Percentiles rank a stretch among this genome's conserved stretches.
Evolutionary conservation across 306 rosid species (phyloP).

Genomic region (Ormosia semicastrata): DNA sequence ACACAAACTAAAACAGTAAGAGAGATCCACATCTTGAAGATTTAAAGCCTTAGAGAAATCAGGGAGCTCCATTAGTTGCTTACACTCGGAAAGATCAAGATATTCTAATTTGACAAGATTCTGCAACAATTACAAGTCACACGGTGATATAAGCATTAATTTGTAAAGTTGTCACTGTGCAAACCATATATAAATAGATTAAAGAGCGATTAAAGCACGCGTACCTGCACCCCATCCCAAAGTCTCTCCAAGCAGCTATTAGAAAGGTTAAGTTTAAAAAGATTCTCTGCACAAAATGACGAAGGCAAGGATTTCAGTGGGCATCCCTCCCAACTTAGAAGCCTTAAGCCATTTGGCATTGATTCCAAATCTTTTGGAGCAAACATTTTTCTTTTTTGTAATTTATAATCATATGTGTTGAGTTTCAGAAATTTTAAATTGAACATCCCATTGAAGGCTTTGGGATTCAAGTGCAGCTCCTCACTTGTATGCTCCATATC

Average conservation of each 20-base stretch:
- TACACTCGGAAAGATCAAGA: too few relatives aligned
- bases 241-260: neutral
- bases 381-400: neutral
- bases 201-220: neutral
- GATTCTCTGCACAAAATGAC: neutral
- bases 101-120: neutral
- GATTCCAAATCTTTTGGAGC: neutral
- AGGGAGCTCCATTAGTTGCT: neutral
- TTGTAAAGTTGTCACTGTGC: neutral
- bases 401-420: too few relatives aligned
- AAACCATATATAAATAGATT: too few relatives aligned
- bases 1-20: too few relatives aligned
- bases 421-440: neutral
- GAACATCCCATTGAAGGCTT: neutral
- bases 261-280: neutral
- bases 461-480: neutral
- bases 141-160: neutral
- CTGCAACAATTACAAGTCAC: neutral
- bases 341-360: neutral
- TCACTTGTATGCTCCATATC: neutral
- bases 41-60: neutral
- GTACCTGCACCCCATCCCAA: conserved; percentile 13
- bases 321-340: neutral
- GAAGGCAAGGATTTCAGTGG: neutral
- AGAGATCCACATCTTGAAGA: neutral